A percentile compares a stretch with the other conserved stretches of the same genome.
Evolutionary conservation across 1,284 basidiomycete genomes (phyloP).

Genomic region (Coniferiporia weirii): DNA sequence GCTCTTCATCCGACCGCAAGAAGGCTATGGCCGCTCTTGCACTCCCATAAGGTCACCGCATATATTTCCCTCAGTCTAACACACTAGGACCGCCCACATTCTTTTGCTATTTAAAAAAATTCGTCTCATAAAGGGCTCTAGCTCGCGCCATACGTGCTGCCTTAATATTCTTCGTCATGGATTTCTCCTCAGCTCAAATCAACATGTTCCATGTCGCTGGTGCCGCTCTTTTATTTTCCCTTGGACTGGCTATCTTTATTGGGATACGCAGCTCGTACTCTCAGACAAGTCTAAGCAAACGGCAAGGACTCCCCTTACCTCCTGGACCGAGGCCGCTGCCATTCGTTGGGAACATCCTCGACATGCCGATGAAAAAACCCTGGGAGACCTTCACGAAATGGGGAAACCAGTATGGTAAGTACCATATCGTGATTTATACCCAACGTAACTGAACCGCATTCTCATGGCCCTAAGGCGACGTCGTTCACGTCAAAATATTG

Average conservation of each 20-base stretch:
- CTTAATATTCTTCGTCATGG: background rate
- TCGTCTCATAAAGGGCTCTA: background rate
- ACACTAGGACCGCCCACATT: too few species aligned
- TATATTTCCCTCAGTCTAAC: too few species aligned
- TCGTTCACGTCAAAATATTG: slow-evolving; percentile 22
- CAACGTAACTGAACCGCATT: background rate
- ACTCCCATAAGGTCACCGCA: too few species aligned
- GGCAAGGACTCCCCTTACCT: slow-evolving; percentile 9
- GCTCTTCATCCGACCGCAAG: too few species aligned
- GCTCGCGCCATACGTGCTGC: background rate
- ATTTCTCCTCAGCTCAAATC: background rate
- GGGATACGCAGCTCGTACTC: background rate
- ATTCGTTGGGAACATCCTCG: slow-evolving; percentile 20
- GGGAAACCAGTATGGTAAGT: slow-evolving; percentile 45
- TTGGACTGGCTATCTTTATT: background rate
- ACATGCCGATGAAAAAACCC: slow-evolving; percentile 18
- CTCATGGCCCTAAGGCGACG: slow-evolving; percentile 18
- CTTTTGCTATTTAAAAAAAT: too few species aligned
- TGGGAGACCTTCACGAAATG: slow-evolving; percentile 45
- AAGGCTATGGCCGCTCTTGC: too few species aligned
- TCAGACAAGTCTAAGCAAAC: background rate
- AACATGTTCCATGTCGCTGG: background rate
- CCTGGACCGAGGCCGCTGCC: slow-evolving; percentile 20
- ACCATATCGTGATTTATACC: background rate
- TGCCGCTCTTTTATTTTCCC: background rate